Base-by-base conservation (phyloP, 768 basidiomycete species). In the Suillus sp. region DNA sequence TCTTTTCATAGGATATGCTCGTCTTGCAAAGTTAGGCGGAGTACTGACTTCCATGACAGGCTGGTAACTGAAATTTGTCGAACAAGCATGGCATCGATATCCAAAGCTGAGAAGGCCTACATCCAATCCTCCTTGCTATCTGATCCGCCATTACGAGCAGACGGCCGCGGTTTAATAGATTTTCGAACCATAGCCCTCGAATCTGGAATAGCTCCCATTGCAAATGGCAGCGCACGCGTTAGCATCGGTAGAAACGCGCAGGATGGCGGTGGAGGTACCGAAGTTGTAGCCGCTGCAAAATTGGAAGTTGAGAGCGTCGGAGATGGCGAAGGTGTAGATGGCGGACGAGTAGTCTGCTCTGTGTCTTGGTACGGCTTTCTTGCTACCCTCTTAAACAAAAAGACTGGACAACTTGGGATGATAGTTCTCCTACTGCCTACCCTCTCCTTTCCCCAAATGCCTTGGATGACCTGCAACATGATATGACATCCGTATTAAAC, bases 171-270 rank as follows among this genome's bases (percentile, higher is more conserved):
- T 7, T 79, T 90, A 0, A 74, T 80, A 40, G 88, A 91, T 66
- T 95, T 84, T 68, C 82, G 94, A 34, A 76, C 83, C 0, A 81
- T 95, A 25, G 78, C 85, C 9, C 84, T 96, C 34, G 88, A 92
- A 75, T 92, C 91, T 0, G 91, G 90, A 25, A 83, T 91, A 1
- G 86, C 87, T 16, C 91, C 92, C 6, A 82, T 93, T 6, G 90
- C 93, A 22, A 94, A 95, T 64, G 94, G 94, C 8, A 94, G 92
- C 65, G 92, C 92, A 6, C 83, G 84, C 27, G 78, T 94, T 9
- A 85, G 79, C 66, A 83, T 95, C n/a, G 93, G 92, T 1, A 79
- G 80, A 66, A 79, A 78, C 64, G 77, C 81, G 30, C 78, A 79
- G 51, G 81, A 83, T 7, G 86, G 85, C 2, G 86, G 86, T 0